Conservation (phyloP, 2,329 filamentous ascomycete species). For the Trichoderma aggressivum region DNA sequence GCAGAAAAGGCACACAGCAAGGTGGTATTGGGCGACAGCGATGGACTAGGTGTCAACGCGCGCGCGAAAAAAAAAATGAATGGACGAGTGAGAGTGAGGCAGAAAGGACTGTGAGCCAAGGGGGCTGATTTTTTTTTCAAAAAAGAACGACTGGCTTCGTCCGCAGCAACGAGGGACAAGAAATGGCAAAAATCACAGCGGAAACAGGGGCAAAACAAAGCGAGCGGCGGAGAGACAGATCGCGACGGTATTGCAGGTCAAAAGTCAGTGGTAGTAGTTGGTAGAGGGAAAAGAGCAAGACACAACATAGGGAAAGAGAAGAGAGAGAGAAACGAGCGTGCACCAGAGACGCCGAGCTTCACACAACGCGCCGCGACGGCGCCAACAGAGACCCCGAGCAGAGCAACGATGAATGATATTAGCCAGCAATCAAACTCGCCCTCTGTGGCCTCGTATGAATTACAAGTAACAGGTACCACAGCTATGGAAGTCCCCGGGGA, state of each 20-base stretch:
- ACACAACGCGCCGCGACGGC: constrained; percentile 2
- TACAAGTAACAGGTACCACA: neutral
- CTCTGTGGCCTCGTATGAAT: neutral
- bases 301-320: neutral
- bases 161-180: neutral
- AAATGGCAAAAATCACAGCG: neutral
- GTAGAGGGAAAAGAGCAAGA: neutral
- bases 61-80: neutral
- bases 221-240: neutral
- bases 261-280: neutral
- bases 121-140: neutral
- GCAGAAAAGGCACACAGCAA: neutral
- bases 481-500: neutral
- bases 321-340: neutral
- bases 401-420: neutral
- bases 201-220: constrained; percentile 1
- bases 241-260: neutral
- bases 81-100: neutral
- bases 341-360: neutral
- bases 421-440: constrained; percentile 2
- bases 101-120: constrained; percentile 3
- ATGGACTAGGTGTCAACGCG: neutral
- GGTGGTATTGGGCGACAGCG: constrained; percentile 2
- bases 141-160: constrained; percentile 2
- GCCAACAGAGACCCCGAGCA: neutral